Evolutionary conservation across 2,329 filamentous ascomycete species (phyloP).

Genomic region (Monosporascus cannonballus): DNA sequence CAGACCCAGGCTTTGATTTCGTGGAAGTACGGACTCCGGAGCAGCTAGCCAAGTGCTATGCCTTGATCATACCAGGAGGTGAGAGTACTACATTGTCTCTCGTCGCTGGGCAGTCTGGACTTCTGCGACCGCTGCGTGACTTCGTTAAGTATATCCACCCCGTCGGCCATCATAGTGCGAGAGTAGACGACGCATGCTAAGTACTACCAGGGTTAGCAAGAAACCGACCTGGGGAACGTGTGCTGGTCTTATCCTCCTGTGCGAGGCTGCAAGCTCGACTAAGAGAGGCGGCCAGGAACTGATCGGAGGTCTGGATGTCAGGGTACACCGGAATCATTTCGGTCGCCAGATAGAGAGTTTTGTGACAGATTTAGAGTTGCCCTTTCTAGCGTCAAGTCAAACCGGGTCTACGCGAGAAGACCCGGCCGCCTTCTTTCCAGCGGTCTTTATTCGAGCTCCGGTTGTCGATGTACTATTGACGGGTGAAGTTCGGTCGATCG

Average conservation of each 20-base stretch:
- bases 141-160: slow-evolving; percentile 73
- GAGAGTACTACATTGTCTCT: slow-evolving; percentile 93
- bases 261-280: slow-evolving; percentile 78
- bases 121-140: slow-evolving; percentile 77
- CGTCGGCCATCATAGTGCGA: no score
- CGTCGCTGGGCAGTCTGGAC: slow-evolving; percentile 71
- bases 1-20: slow-evolving; percentile 46
- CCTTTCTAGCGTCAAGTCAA: slow-evolving; percentile 49
- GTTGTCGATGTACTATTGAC: slow-evolving; percentile 78
- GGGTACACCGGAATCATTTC: slow-evolving; percentile 92
- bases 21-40: slow-evolving; percentile 72
- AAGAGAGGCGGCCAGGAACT: slow-evolving; percentile 91
- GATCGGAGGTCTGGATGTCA: slow-evolving; percentile 84
- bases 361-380: slow-evolving; percentile 65
- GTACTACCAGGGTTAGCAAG: slow-evolving; percentile 53
- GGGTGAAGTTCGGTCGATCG: slow-evolving; percentile 29
- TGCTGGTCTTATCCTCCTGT: slow-evolving; percentile 85
- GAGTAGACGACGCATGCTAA: neutral
- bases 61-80: slow-evolving; percentile 83
- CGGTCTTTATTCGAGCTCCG: slow-evolving; percentile 90
- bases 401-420: slow-evolving; percentile 18
- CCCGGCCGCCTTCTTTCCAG: slow-evolving; percentile 55
- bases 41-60: slow-evolving; percentile 70
- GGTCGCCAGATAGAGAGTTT: slow-evolving; percentile 92
- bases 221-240: slow-evolving; percentile 95